These are phyloP conservation scores for Colletotrichum brevisporum DNA, from an alignment of 2,329 filamentous ascomycete genomes.

Conservation along the genomic window DNA sequence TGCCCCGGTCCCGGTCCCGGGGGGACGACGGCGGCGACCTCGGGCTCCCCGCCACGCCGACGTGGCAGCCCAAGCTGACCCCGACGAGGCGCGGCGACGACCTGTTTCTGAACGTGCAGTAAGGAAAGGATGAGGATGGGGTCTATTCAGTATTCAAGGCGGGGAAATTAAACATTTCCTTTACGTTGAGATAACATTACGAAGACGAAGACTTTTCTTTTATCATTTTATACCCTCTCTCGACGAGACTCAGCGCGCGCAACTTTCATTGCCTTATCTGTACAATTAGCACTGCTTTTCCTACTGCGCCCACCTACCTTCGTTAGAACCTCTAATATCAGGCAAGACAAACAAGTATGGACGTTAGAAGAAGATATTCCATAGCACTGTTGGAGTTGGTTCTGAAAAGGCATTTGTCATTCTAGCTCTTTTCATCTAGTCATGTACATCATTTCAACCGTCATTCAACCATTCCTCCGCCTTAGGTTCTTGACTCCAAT, in stretches of 20 bases:
- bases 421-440: constrained; percentile 13
- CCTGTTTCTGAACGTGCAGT: constrained; percentile 71
- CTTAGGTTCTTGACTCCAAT: background rate
- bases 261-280: constrained; percentile 16
- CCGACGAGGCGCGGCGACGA: constrained; percentile 77
- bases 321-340: constrained; percentile 29
- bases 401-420: constrained; percentile 28
- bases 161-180: too few relatives aligned
- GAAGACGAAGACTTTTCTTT: constrained; percentile 9
- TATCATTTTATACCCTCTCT: constrained; percentile 32
- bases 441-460: constrained; percentile 21
- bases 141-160: too few relatives aligned
- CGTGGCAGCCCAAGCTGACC: constrained; percentile 76
- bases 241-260: constrained; percentile 9
- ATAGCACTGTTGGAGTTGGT: constrained; percentile 31
- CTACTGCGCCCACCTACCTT: background rate
- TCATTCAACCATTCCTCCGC: background rate
- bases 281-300: constrained; percentile 25
- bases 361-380: constrained; percentile 6
- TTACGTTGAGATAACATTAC: constrained; percentile 8
- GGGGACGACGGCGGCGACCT: background rate
- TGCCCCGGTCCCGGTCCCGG: background rate
- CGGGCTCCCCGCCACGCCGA: constrained; percentile 62
- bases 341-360: constrained; percentile 6
- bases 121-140: background rate